These are phyloP conservation scores for Dipodascopsis tothii DNA, from an alignment of 805 yeast genomes.

Conservation along the genomic window DNA sequence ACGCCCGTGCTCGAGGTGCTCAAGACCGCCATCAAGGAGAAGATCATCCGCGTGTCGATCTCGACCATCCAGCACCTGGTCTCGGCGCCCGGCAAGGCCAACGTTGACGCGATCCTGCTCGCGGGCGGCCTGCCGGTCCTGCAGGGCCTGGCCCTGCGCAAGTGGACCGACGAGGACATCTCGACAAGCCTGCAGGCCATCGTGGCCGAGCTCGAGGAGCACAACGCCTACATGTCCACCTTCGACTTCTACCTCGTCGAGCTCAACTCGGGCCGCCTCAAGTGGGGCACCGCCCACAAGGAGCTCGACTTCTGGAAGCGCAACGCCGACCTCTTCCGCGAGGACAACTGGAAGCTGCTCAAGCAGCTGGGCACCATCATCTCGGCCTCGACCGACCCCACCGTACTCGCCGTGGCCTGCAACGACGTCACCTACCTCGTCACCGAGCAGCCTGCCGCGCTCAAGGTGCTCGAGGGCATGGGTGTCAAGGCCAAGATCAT, in stretches of 20 bases:
- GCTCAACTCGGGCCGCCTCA: conserved; percentile 65
- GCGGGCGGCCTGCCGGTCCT: conserved; percentile 68
- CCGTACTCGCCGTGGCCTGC: conserved; percentile 50
- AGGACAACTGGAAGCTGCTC: conserved; percentile 64
- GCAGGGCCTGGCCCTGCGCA: conserved; percentile 67
- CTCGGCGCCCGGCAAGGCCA: conserved; percentile 30
- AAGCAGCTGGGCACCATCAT: conserved; percentile 46
- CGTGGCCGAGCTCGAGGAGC: conserved; percentile 54
- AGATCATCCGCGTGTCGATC: conserved; percentile 70
- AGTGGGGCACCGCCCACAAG: conserved; percentile 89
- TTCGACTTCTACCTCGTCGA: conserved; percentile 89
- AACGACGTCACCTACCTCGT: conserved; percentile 60
- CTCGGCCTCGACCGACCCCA: conserved; percentile 28
- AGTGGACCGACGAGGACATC: conserved; percentile 92
- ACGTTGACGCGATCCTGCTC: conserved; percentile 62
- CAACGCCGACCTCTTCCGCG: conserved; percentile 67
- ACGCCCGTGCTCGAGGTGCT: conserved; percentile 46
- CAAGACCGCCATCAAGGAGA: conserved; percentile 82
- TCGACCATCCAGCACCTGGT: conserved; percentile 26
- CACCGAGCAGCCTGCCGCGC: conserved; percentile 54
- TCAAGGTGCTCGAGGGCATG: conserved; percentile 44
- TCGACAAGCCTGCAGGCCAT: conserved; percentile 59
- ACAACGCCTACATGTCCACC: conserved; percentile 73
- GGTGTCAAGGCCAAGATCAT: conserved; percentile 74
- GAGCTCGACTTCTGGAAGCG: conserved; percentile 86